Evolutionary conservation across 345 rosid genomes (phyloP).

Genomic region (Gossypium raimondii): DNA sequence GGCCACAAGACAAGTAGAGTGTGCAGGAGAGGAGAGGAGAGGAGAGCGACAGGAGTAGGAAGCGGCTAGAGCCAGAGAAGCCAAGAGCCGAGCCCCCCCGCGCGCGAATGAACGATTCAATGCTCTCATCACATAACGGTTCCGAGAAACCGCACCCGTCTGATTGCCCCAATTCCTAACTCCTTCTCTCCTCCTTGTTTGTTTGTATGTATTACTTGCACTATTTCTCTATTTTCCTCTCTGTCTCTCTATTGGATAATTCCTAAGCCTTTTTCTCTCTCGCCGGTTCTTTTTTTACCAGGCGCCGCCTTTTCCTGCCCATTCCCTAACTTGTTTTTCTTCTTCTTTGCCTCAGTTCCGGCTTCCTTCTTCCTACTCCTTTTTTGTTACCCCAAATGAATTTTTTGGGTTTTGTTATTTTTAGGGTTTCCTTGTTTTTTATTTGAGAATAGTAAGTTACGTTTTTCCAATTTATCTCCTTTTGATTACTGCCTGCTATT

Average conservation of each 20-base stretch:
- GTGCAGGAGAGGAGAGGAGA: too few species aligned
- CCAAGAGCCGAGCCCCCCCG: slow-evolving; percentile 22
- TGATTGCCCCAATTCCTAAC: neutral
- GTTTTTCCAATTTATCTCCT: neutral
- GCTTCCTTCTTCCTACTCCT: neutral
- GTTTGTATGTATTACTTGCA: too few species aligned
- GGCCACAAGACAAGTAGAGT: neutral
- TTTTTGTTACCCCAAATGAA: neutral
- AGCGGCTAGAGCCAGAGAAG: neutral
- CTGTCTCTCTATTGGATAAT: neutral
- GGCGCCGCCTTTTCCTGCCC: neutral
- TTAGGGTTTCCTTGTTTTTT: slow-evolving; percentile 1
- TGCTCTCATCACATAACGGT: neutral
- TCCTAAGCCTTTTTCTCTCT: neutral
- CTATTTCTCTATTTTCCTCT: neutral
- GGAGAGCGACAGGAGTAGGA: neutral
- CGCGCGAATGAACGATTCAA: neutral
- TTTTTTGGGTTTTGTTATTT: neutral
- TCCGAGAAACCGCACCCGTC: slow-evolving; percentile 2
- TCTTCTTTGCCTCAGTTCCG: neutral
- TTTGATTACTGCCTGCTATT: neutral
- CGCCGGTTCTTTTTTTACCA: neutral
- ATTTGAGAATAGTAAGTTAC: neutral
- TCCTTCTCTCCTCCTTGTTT: neutral
- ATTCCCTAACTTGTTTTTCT: neutral